Conservation (phyloP, 108 stramenopile genomes). For the Cyclotella cryptica region DNA sequence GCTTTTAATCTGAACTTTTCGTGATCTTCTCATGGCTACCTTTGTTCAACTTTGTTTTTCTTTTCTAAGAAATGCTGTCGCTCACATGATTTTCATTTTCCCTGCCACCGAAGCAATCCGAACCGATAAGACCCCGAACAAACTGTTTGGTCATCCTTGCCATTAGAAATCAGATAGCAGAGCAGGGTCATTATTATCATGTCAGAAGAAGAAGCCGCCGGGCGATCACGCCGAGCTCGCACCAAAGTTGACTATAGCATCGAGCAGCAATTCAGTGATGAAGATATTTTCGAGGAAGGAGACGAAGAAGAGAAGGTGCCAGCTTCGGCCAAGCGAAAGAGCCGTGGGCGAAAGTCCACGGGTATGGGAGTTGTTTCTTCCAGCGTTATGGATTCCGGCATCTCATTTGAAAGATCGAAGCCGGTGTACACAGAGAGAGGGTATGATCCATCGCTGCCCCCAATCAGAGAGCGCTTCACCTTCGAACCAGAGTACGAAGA, state of each 20-base stretch:
- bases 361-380: slow-evolving; percentile 6
- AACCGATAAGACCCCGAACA: neutral
- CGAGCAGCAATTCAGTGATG: slow-evolving; percentile 88
- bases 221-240: slow-evolving; percentile 50
- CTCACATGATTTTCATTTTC: too few relatives aligned
- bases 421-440: slow-evolving; percentile 80
- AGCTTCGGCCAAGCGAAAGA: slow-evolving; percentile 16
- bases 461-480: slow-evolving; percentile 86
- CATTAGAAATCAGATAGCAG: too few relatives aligned
- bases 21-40: too few relatives aligned
- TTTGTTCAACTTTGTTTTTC: too few relatives aligned
- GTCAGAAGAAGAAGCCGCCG: slow-evolving; percentile 23
- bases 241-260: slow-evolving; percentile 75
- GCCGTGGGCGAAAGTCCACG: slow-evolving; percentile 32
- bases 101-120: too few relatives aligned
- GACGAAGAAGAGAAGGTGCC: slow-evolving; percentile 40
- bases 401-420: slow-evolving; percentile 31
- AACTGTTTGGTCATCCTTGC: neutral
- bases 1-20: too few relatives aligned
- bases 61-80: too few relatives aligned
- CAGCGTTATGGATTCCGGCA: slow-evolving; percentile 3
- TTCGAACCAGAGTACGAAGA: slow-evolving; percentile 93
- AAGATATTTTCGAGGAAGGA: slow-evolving; percentile 73
- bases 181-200: neutral
- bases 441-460: slow-evolving; percentile 77